Evolutionary conservation across 2,329 filamentous ascomycete genomes (phyloP).

Genomic region (Calonectria henricotiae): DNA sequence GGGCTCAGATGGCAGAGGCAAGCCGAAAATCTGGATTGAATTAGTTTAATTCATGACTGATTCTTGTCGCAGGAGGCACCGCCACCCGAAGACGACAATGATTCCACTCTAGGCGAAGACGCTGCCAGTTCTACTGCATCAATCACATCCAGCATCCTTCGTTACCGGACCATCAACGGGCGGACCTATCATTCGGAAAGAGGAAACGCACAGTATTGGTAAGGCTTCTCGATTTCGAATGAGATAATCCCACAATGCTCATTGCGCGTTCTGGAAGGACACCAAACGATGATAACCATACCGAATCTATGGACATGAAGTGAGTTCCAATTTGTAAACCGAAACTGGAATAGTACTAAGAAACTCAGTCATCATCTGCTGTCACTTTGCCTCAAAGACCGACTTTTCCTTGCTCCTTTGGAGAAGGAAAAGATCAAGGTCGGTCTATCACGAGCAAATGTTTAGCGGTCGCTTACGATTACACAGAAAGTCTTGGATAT

Average conservation of each 20-base stretch:
- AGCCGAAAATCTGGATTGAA: neutral
- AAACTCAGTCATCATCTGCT: slow-evolving; percentile 36
- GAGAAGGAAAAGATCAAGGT: slow-evolving; percentile 50
- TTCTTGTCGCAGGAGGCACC: neutral
- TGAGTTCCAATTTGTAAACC: neutral
- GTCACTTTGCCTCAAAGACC: slow-evolving; percentile 33
- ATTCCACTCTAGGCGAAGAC: slow-evolving; percentile 44
- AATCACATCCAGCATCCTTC: slow-evolving; percentile 47
- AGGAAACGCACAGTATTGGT: slow-evolving; percentile 50
- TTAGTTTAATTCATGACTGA: neutral
- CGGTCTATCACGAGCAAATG: neutral
- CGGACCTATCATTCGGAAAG: slow-evolving; percentile 48
- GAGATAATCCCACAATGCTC: accelerated
- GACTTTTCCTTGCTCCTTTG: slow-evolving; percentile 40
- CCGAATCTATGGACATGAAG: slow-evolving; percentile 48
- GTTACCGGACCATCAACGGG: slow-evolving; percentile 46
- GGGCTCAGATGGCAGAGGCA: slow-evolving; percentile 12
- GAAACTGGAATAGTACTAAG: neutral
- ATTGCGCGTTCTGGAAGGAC: slow-evolving; percentile 28
- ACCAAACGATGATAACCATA: slow-evolving; percentile 46
- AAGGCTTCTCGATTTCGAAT: neutral
- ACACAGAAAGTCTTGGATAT: slow-evolving; percentile 61
- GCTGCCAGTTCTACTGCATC: slow-evolving; percentile 46
- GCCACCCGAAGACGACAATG: slow-evolving; percentile 28
- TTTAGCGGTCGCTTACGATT: slow-evolving; percentile 28